phyloP scores from a whole-genome alignment of 2,329 filamentous ascomycete species.

The Escovopsis weberi region DNA sequence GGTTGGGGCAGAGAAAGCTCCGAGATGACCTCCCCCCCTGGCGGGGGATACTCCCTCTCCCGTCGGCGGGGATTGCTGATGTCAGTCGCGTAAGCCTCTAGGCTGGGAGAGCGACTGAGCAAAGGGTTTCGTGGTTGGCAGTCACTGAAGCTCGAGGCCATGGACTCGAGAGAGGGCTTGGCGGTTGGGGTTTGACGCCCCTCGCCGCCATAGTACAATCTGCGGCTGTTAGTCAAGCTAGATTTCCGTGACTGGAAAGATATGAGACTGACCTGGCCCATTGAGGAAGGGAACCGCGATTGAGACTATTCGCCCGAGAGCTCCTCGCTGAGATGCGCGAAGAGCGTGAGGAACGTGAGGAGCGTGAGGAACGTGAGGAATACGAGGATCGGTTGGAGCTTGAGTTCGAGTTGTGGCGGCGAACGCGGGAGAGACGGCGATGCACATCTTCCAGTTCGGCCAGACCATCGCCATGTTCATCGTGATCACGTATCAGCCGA shows the following conservation, averaged over 20 bases:
- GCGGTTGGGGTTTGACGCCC: constrained; percentile 38
- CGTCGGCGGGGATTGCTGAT: constrained; percentile 33
- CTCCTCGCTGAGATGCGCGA: constrained; percentile 34
- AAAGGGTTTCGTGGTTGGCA: constrained; percentile 32
- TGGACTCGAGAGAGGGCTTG: constrained; percentile 28
- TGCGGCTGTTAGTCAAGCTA: constrained; percentile 13
- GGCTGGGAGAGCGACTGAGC: constrained; percentile 33
- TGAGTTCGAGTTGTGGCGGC: constrained; percentile 36
- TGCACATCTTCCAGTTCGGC: constrained; percentile 42
- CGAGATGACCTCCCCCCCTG: constrained; percentile 9
- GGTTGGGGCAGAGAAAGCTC: constrained; percentile 29
- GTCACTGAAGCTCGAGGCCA: constrained; percentile 32
- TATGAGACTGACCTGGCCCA: constrained; percentile 35
- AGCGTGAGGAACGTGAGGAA: constrained; percentile 35
- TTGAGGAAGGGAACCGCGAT: constrained; percentile 29
- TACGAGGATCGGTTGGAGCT: constrained; percentile 9
- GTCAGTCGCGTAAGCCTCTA: constrained; percentile 30
- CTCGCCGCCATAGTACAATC: constrained; percentile 57
- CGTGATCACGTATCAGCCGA: constrained; percentile 39
- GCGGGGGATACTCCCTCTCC: constrained; percentile 21
- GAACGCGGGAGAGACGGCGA: constrained; percentile 37
- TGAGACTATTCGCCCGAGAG: constrained; percentile 32
- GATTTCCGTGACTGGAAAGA: background rate
- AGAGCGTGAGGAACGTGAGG: constrained; percentile 40
- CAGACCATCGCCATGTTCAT: constrained; percentile 50